Conservation (phyloP, 768 basidiomycete species). For the Hypholoma fasciculare region DNA sequence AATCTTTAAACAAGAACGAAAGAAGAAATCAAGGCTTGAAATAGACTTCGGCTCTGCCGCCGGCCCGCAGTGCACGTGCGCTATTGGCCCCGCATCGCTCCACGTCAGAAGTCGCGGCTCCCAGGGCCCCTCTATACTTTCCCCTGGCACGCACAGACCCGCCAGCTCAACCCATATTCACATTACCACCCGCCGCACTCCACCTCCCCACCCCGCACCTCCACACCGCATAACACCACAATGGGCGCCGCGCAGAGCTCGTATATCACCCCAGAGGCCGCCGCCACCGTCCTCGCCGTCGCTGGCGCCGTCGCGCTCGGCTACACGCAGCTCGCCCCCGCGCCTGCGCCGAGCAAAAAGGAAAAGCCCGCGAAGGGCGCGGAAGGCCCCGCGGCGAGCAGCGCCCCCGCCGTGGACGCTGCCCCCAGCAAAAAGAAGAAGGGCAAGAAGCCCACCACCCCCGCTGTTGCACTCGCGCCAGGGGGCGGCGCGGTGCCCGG, state of each 20-base stretch:
- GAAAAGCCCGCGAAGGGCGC: neutral
- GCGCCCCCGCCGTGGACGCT: neutral
- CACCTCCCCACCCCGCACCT: too few relatives aligned
- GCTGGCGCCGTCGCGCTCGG: conserved; percentile 42
- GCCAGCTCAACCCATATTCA: too few relatives aligned
- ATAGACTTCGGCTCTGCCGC: too few relatives aligned
- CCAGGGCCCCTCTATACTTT: too few relatives aligned
- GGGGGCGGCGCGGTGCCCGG: neutral
- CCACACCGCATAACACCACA: neutral
- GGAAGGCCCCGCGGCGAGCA: neutral
- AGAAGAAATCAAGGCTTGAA: too few relatives aligned
- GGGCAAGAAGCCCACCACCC: neutral
- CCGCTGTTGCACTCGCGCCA: neutral
- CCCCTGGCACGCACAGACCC: too few relatives aligned
- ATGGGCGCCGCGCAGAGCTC: conserved; percentile 51
- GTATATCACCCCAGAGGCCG: conserved; percentile 36
- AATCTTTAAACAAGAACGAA: too few relatives aligned
- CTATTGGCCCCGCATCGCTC: too few relatives aligned
- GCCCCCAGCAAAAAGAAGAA: conserved; percentile 3
- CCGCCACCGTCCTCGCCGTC: conserved; percentile 36
- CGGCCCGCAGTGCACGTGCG: too few relatives aligned
- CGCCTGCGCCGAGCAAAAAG: neutral
- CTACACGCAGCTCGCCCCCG: conserved; percentile 29
- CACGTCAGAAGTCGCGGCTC: too few relatives aligned
- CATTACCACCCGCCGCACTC: too few relatives aligned